Base-by-base conservation (phyloP, 306 rosid genomes). In the Cajanus cajan region DNA sequence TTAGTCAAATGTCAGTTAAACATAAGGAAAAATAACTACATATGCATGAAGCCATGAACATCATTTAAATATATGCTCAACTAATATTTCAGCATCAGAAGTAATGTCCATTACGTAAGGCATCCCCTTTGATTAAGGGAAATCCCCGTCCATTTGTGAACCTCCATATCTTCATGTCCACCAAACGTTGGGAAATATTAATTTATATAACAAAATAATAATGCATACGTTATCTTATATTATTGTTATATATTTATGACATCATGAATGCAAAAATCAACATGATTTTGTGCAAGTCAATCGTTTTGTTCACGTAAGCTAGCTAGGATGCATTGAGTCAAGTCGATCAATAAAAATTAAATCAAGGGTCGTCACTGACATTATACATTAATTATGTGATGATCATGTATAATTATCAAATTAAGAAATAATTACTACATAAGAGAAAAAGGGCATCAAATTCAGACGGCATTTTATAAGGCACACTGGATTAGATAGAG, bases 391-490 rank as follows among this genome's bases (percentile, higher is more conserved):
- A 50, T 16, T 50, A 7, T 16, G 1, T 1, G 24, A 50, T 37
- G 4, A 21, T 39, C 21, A 37, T 18, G 8, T 19, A 50, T 2
- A 16, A 22, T 59, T 22, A 40, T n/a, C 8, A 50, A 31, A 25
- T 14, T 59, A 28, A 25, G 9, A 28, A 61, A 47, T 47, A 18
- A 62, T 44, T 31, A 31, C n/a, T n/a, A n/a, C 18, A 14, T 14
- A 37, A n/a, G 2, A 48, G 48, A 15, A 47, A n/a, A 74, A 2
- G 40, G 21, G 10, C 67, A 77, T 67, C 54, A 40, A 67, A n/a
- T 54, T 78, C 2, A 54, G 74, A 58, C 57, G 74, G 74, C 81
- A 77, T 65, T 77, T 63, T 50, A 44, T 62, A 28, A 36, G 54
- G 25, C 62, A 65, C 54, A 34, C 12, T 14, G 16, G 25, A 77